phyloP scores from a whole-genome alignment of 2,329 filamentous ascomycete genomes.

The Bipolaris bicolor region DNA sequence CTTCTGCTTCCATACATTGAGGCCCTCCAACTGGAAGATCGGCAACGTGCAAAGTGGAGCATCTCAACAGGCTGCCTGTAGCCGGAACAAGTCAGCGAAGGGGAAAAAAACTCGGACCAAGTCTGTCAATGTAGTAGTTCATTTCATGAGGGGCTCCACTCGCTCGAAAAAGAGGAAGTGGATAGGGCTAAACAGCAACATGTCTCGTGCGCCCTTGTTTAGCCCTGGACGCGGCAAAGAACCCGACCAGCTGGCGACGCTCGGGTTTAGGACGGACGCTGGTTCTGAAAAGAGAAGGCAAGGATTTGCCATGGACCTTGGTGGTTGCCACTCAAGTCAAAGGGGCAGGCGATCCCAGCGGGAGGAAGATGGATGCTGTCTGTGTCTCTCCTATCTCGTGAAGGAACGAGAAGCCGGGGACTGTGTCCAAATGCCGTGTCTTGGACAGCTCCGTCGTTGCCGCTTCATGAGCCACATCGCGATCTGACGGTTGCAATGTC shows the following conservation, averaged over 20 bases:
- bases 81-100: background rate
- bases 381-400: background rate
- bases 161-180: background rate
- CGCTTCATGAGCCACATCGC: conserved; percentile 8
- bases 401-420: conserved; percentile 1
- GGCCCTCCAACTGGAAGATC: conserved; percentile 7
- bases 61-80: background rate
- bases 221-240: background rate
- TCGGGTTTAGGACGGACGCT: conserved; percentile 4
- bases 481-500: conserved; percentile 3
- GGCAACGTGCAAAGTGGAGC: conserved; percentile 16
- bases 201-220: background rate
- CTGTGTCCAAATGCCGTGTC: conserved; percentile 8
- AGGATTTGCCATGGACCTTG: background rate
- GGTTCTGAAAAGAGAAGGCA: background rate
- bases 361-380: background rate
- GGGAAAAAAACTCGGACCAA: too few relatives aligned
- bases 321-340: conserved; percentile 3
- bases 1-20: too few relatives aligned
- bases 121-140: background rate
- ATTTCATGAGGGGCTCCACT: background rate
- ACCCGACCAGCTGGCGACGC: conserved; percentile 1
- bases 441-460: background rate
- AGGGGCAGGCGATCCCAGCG: conserved; percentile 6
- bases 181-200: background rate